Evolutionary conservation across 2,329 filamentous ascomycete genomes (phyloP).

Genomic region (Neonectria hederae): DNA sequence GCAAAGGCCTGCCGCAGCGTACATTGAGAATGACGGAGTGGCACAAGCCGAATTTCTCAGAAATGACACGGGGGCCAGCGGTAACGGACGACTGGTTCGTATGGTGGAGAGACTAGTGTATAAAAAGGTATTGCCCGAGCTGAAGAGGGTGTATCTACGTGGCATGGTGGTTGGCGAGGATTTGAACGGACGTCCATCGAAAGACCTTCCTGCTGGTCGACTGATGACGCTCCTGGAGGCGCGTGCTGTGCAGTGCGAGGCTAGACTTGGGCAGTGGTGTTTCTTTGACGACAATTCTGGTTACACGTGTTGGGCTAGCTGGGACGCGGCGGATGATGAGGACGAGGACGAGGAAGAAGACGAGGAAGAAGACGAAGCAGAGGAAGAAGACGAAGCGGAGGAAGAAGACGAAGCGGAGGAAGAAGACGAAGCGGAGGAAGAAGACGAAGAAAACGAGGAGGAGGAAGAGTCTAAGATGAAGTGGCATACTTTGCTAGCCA

Average conservation of each 20-base stretch:
- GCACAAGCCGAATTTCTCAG: not conserved
- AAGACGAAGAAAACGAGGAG: not conserved
- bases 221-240: slow-evolving; percentile 9
- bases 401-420: too few species aligned
- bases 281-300: slow-evolving; percentile 10
- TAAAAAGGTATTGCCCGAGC: not conserved
- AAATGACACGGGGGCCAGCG: not conserved
- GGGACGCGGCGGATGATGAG: not conserved
- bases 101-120: not conserved
- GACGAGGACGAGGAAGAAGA: not conserved
- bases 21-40: not conserved
- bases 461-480: not conserved
- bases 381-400: not conserved
- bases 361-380: not conserved
- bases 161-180: not conserved
- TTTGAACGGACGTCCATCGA: accelerated
- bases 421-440: too few species aligned
- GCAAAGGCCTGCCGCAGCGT: not conserved
- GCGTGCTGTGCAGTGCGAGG: slow-evolving; percentile 11
- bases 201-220: not conserved
- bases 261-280: slow-evolving; percentile 25
- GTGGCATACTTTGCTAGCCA: not conserved
- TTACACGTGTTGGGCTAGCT: not conserved
- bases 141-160: slow-evolving; percentile 18
- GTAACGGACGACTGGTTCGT: not conserved